A percentile compares a stretch with the other conserved stretches of the same genome.
phyloP scores from a whole-genome alignment of 2,329 filamentous ascomycete genomes.

The Saccharata proteae region DNA sequence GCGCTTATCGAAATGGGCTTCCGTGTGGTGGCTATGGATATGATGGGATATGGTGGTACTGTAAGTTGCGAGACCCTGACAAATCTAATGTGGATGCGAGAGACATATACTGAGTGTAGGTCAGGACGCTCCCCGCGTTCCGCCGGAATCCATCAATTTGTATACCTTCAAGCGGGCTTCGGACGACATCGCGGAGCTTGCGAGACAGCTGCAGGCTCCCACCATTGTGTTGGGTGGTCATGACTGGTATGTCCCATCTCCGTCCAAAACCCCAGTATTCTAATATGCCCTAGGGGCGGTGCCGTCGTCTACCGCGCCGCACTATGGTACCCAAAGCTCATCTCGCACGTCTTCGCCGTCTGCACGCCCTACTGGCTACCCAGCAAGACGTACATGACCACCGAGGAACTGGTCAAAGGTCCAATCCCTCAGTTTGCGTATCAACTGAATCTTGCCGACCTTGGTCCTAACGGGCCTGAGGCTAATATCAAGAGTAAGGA shows the following conservation, averaged over 20 bases:
- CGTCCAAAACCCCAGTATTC: background rate
- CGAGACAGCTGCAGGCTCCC: slow-evolving; percentile 41
- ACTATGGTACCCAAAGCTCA: slow-evolving; percentile 58
- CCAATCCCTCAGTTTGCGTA: slow-evolving; percentile 63
- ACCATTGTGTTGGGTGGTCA: slow-evolving; percentile 76
- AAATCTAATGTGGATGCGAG: too few species aligned
- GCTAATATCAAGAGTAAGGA: slow-evolving; percentile 39
- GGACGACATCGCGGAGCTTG: slow-evolving; percentile 63
- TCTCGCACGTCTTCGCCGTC: slow-evolving; percentile 65
- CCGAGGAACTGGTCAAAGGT: slow-evolving; percentile 47
- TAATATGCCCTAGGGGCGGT: slow-evolving; percentile 49
- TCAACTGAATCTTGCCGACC: slow-evolving; percentile 66
- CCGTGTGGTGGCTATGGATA: slow-evolving; percentile 72
- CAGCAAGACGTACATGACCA: slow-evolving; percentile 37
- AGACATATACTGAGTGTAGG: too few species aligned
- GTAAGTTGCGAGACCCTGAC: slow-evolving; percentile 24
- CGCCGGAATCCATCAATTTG: slow-evolving; percentile 46
- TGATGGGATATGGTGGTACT: slow-evolving; percentile 75
- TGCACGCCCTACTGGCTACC: slow-evolving; percentile 65
- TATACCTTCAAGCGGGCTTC: slow-evolving; percentile 64
- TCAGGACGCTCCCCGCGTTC: slow-evolving; percentile 36
- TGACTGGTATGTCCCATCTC: slow-evolving; percentile 69
- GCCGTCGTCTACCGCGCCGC: slow-evolving; percentile 62
- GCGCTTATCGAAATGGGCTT: slow-evolving; percentile 58
- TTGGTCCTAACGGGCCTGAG: slow-evolving; percentile 37